phyloP scores from a whole-genome alignment of 2,329 filamentous ascomycete species.

The Aspergillus caelatus region DNA sequence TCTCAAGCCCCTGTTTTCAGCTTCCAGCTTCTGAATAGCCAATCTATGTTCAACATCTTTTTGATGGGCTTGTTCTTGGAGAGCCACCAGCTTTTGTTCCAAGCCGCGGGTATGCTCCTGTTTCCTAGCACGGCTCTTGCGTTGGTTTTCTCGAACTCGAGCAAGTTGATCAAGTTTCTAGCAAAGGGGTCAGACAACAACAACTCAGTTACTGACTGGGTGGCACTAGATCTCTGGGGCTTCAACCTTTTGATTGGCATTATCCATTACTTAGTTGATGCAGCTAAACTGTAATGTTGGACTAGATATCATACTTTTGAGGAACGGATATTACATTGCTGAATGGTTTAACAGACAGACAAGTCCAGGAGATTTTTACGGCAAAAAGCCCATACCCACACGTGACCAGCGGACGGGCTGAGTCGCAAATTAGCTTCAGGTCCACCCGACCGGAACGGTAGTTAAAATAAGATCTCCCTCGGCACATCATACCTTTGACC shows the following conservation, averaged over 20 bases:
- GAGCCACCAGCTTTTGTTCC: constrained; percentile 33
- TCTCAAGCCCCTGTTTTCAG: constrained; percentile 36
- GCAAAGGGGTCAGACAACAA: constrained; percentile 9
- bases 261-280: background rate
- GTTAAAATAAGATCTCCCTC: background rate
- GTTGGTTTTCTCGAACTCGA: constrained; percentile 42
- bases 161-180: constrained; percentile 42
- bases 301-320: background rate
- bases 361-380: background rate
- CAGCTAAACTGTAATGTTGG: background rate
- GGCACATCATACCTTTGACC: background rate
- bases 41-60: constrained; percentile 39
- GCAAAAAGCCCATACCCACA: background rate
- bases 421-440: background rate
- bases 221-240: background rate
- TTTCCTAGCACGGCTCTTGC: constrained; percentile 39
- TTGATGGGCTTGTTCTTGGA: constrained; percentile 31
- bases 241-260: constrained; percentile 18
- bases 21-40: constrained; percentile 35
- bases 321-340: background rate
- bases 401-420: background rate
- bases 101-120: constrained; percentile 42
- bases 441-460: background rate
- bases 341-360: background rate
- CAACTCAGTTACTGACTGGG: constrained; percentile 4